These are phyloP conservation scores for Dioscorea dumetorum DNA, from an alignment of 106 monocot genomes.

Conservation along the genomic window DNA sequence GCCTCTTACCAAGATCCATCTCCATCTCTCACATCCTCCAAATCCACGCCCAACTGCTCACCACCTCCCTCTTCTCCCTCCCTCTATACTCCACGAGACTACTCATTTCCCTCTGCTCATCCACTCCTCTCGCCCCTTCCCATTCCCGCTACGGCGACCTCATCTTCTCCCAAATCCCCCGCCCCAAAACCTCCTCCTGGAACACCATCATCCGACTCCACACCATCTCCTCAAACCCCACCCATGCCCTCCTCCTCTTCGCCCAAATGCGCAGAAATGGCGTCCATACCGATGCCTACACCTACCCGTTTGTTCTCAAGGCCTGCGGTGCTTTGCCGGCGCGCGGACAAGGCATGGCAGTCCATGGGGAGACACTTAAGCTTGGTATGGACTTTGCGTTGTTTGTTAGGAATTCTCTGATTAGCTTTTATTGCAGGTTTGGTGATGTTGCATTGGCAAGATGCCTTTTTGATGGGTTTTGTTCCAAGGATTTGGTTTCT, in stretches of 20 bases:
- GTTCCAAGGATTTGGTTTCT: conserved; percentile 29
- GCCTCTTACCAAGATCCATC: conserved; percentile 12
- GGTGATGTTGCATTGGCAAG: conserved; percentile 17
- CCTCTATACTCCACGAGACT: neutral
- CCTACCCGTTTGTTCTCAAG: conserved; percentile 43
- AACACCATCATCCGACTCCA: conserved; percentile 51
- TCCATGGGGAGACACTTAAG: conserved; percentile 36
- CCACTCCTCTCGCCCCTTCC: neutral
- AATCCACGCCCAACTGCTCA: conserved; percentile 31
- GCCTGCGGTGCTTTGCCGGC: conserved; percentile 21
- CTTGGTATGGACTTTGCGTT: conserved; percentile 18
- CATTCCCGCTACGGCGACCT: conserved; percentile 11
- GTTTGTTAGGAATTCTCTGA: conserved; percentile 30
- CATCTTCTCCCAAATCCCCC: conserved; percentile 21
- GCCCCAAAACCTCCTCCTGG: conserved; percentile 28
- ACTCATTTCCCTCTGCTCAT: neutral
- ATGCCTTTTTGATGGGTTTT: conserved; percentile 29
- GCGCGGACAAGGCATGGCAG: neutral
- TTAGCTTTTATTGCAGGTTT: conserved; percentile 28
- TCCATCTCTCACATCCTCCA: conserved; percentile 24
- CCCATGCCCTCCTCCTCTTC: conserved; percentile 18
- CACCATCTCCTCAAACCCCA: conserved; percentile 13
- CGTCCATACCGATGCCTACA: conserved; percentile 24
- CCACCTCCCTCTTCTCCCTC: conserved; percentile 11
- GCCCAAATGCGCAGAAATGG: conserved; percentile 20